These are phyloP conservation scores for Nothopassalora personata DNA, from an alignment of 2,329 filamentous ascomycete genomes.

Conservation along the genomic window DNA sequence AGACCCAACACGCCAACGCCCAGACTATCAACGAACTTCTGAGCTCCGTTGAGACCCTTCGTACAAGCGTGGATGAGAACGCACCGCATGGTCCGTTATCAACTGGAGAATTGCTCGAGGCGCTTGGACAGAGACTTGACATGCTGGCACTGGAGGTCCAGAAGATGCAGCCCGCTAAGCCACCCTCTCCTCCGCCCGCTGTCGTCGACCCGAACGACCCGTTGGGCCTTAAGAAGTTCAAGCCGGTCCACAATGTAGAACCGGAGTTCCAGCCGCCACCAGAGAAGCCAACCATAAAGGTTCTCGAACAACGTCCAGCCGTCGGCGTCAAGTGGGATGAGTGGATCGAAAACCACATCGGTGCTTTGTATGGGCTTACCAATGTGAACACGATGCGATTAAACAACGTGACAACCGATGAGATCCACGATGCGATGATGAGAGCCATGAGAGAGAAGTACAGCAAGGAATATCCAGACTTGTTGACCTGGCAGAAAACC, in stretches of 20 bases:
- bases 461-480: conserved; percentile 1
- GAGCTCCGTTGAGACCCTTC: not conserved
- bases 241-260: not conserved
- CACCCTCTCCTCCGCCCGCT: not conserved
- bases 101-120: not conserved
- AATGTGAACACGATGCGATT: not conserved
- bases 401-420: conserved; percentile 9
- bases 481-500: not conserved
- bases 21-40: not conserved
- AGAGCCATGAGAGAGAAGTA: not conserved
- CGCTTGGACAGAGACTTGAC: not conserved
- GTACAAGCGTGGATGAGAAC: not conserved
- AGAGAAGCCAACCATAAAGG: not conserved
- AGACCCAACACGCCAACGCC: not conserved
- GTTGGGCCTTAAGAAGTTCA: not conserved
- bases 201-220: not conserved
- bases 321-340: not conserved
- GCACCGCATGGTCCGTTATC: not conserved
- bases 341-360: not conserved
- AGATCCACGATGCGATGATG: conserved; percentile 1
- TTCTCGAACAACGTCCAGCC: not conserved
- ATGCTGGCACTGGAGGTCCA: not conserved
- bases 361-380: not conserved
- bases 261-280: not conserved
- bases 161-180: not conserved